Conservation (phyloP, 192 early-diverging fungal genomes). For the Allomyces javanicus region DNA sequence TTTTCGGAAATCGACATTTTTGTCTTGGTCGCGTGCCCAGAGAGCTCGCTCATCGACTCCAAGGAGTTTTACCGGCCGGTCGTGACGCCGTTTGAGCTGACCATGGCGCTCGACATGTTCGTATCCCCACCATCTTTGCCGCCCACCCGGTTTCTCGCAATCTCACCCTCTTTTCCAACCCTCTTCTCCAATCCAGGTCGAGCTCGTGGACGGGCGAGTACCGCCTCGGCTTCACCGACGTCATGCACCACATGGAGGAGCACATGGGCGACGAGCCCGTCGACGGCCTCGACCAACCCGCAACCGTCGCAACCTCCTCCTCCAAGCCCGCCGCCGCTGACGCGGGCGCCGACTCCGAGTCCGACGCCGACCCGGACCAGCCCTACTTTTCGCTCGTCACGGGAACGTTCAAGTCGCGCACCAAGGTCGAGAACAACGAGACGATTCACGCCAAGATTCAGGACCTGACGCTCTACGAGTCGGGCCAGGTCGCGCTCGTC, state of each 20-base stretch:
- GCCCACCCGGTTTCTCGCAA: too few species aligned
- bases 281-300: too few species aligned
- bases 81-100: conserved; percentile 82
- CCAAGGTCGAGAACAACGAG: conserved; percentile 1
- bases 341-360: background rate
- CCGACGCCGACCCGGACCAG: conserved; percentile 37
- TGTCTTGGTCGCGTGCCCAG: conserved; percentile 81
- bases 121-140: background rate
- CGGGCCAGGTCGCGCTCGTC: background rate
- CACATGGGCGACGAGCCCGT: too few species aligned
- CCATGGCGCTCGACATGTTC: conserved; percentile 47
- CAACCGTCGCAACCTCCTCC: too few species aligned
- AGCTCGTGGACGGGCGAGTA: conserved; percentile 54
- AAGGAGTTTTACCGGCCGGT: conserved; percentile 80
- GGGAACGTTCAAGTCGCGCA: conserved; percentile 37
- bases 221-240: conserved; percentile 36
- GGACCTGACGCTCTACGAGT: conserved; percentile 1
- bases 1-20: conserved; percentile 89
- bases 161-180: too few species aligned
- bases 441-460: background rate
- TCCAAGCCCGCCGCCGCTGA: too few species aligned
- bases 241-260: background rate
- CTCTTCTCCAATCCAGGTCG: conserved; percentile 11
- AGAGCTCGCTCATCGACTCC: conserved; percentile 81
- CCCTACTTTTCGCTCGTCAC: conserved; percentile 84